Evolutionary conservation across 2,329 filamentous ascomycete genomes (phyloP).

Genomic region (Fusarium sororula): DNA sequence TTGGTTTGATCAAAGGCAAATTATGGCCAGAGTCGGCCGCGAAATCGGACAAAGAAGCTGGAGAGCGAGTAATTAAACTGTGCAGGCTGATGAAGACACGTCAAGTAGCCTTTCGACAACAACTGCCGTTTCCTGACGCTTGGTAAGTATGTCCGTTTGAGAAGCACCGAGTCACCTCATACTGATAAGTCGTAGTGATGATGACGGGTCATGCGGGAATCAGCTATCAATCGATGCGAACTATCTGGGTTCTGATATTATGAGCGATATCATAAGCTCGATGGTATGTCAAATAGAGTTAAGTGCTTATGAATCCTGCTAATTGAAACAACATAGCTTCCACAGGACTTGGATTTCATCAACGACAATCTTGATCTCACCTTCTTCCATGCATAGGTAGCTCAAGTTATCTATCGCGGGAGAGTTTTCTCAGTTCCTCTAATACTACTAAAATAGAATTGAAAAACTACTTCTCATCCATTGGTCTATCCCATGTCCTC

Average conservation of each 20-base stretch:
- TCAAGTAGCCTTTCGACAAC: not conserved
- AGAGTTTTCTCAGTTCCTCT: no score
- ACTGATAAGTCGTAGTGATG: not conserved
- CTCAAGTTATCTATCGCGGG: not conserved
- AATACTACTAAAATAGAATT: no score
- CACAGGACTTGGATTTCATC: not conserved
- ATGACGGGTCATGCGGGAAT: fast-evolving
- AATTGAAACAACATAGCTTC: not conserved
- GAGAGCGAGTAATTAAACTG: not conserved
- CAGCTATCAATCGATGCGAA: not conserved
- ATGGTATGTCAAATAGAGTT: not conserved
- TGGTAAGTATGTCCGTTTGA: not conserved
- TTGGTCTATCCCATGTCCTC: no score
- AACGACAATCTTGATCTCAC: not conserved
- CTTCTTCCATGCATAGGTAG: not conserved
- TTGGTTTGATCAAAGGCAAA: not conserved
- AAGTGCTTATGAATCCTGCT: not conserved
- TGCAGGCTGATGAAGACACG: not conserved
- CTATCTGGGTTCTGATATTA: not conserved
- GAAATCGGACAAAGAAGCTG: not conserved
- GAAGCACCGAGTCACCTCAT: fast-evolving
- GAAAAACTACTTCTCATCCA: no score
- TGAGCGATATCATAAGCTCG: not conserved
- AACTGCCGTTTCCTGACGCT: fast-evolving
- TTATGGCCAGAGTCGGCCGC: not conserved